phyloP scores from a whole-genome alignment of 352 stramenopile species.

The Phytopythium mirpurense region DNA sequence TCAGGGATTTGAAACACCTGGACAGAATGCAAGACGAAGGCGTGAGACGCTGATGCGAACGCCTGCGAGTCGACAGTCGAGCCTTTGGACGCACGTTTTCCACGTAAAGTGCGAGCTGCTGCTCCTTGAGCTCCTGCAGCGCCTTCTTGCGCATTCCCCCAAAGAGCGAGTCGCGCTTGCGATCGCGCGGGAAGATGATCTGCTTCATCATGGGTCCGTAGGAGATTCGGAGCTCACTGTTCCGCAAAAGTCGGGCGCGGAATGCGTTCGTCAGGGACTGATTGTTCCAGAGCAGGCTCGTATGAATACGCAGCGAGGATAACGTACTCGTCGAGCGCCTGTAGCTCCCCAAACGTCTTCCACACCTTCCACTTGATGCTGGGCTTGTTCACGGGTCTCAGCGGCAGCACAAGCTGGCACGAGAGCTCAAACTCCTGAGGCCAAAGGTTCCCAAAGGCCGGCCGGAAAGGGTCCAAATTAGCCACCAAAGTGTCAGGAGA shows the following conservation, averaged over 20 bases:
- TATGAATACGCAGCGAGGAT: too few species aligned
- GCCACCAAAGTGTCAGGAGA: not conserved
- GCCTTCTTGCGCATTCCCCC: constrained; percentile 62
- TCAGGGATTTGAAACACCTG: constrained; percentile 52
- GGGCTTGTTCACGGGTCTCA: constrained; percentile 47
- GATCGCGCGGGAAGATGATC: constrained; percentile 54
- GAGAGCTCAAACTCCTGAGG: constrained; percentile 66
- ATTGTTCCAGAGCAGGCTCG: too few species aligned
- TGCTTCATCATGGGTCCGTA: constrained; percentile 51
- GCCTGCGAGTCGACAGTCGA: too few species aligned
- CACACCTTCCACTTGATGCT: constrained; percentile 78
- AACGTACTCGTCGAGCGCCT: constrained; percentile 66
- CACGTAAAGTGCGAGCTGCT: constrained; percentile 70
- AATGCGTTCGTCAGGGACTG: too few species aligned
- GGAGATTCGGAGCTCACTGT: constrained; percentile 49
- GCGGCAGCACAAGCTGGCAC: constrained; percentile 55
- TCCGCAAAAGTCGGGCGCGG: too few species aligned
- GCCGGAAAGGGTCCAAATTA: not conserved
- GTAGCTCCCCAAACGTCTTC: constrained; percentile 63
- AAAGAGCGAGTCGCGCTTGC: constrained; percentile 72
- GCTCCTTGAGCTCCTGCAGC: constrained; percentile 57
- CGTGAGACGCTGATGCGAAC: not conserved
- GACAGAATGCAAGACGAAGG: not conserved
- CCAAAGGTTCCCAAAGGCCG: not conserved
- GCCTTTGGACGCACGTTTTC: constrained; percentile 27